phyloP scores from a whole-genome alignment of 108 stramenopile genomes.

The Skeletonema grethae region DNA sequence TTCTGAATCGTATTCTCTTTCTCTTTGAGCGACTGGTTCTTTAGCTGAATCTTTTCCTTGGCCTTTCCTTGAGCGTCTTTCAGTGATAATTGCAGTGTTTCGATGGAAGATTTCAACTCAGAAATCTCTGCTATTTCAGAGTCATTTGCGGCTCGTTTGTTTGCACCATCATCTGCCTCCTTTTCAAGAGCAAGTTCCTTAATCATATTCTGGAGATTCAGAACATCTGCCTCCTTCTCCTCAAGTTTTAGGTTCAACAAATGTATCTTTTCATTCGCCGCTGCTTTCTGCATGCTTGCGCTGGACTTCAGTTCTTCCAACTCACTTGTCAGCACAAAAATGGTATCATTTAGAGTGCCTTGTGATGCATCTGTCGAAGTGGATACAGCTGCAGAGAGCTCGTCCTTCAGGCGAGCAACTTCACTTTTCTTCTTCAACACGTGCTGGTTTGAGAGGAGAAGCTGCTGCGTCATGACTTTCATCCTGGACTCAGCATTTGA shows the following conservation, averaged over 20 bases:
- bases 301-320: conserved; percentile 17
- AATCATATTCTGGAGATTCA: conserved; percentile 13
- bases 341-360: conserved; percentile 1
- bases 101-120: conserved; percentile 4
- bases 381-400: conserved; percentile 14
- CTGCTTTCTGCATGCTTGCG: conserved; percentile 28
- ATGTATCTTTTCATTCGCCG: conserved; percentile 31
- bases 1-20: conserved; percentile 32
- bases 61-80: conserved; percentile 31
- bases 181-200: neutral
- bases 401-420: conserved; percentile 19
- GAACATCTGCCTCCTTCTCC: conserved; percentile 21
- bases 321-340: conserved; percentile 1
- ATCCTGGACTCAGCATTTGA: conserved; percentile 19
- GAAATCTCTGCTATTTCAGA: neutral
- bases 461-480: conserved; percentile 25
- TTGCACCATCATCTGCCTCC: neutral
- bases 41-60: conserved; percentile 34
- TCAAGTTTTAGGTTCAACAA: conserved; percentile 15
- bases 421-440: conserved; percentile 30
- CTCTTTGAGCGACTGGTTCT: conserved; percentile 38
- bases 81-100: neutral
- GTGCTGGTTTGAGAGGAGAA: conserved; percentile 29
- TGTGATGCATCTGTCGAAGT: neutral
- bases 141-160: neutral